Evolutionary conservation across 192 early-diverging fungal species (phyloP).

Genomic region (Linnemannia zychae): DNA sequence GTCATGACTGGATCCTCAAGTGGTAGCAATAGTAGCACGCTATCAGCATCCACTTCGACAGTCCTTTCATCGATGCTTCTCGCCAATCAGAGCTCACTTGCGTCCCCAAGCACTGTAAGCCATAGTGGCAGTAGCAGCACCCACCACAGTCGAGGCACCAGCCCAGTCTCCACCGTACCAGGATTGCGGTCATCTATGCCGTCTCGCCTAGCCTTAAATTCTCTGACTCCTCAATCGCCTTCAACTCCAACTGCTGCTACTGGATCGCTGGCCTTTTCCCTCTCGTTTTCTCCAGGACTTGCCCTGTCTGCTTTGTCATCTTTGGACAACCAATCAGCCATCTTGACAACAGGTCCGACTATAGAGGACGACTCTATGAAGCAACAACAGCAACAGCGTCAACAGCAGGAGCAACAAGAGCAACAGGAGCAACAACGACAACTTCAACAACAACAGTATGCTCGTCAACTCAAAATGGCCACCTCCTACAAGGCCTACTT

Average conservation of each 20-base stretch:
- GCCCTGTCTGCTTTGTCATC: conserved; percentile 4
- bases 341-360: neutral
- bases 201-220: conserved; percentile 13
- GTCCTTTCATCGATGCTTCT: conserved; percentile 49
- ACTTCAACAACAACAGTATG: neutral
- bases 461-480: conserved; percentile 11
- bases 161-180: conserved; percentile 6
- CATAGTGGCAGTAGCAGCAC: conserved; percentile 7
- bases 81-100: conserved; percentile 29
- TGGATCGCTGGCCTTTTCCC: neutral
- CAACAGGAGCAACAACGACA: conserved; percentile 5
- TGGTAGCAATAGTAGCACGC: neutral
- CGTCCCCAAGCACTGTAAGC: neutral
- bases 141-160: neutral
- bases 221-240: conserved; percentile 1
- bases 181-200: conserved; percentile 16
- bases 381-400: neutral
- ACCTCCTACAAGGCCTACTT: conserved; percentile 67
- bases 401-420: conserved; percentile 1
- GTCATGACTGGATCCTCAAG: neutral
- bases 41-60: conserved; percentile 22
- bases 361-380: neutral
- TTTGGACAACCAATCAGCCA: conserved; percentile 1
- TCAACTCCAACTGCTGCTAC: conserved; percentile 1
- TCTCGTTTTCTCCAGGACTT: conserved; percentile 1